Evolutionary conservation across 2,329 filamentous ascomycete species (phyloP), one percentile per base, ranked within the genome.

Genomic region (Leptodontidium sp.): DNA sequence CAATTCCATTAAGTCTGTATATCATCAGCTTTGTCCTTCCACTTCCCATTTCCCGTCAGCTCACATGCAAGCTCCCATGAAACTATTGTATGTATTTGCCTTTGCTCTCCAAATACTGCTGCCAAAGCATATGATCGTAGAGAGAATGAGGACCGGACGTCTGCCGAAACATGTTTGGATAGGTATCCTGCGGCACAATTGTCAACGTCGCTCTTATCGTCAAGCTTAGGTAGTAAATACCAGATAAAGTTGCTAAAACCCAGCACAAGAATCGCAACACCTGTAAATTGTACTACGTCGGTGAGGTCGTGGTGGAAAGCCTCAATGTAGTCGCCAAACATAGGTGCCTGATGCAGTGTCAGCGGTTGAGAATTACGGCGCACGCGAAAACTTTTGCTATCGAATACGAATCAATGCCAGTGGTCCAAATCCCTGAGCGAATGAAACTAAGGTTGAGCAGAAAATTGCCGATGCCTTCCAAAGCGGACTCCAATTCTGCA

Each of bases 11-110:
- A 6, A 90, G 80, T 17, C 74, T 75, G 47, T 38, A 32, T 45
- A 43, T 70, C 26, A 69, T 50, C 29, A 43, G 35, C 24, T 35
- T 4, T 14, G 2, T n/a, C n/a, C 12, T 43, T 7, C 38, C 38
- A 43, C 14, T 7, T 7, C 7, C 38, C 14, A 43, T 43, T 43
- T 43, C 6, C 38, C 17, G n/a, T 12, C 15, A n/a, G 65, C 75
- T 66, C 64, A 77, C 71, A 88, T 81, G 66, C 81, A 88, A 61
- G 85, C 88, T 4, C 87, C 89, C 87, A 91, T 89, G 75, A 90
- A 91, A 59, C 85, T 87, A 62, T 81, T 80, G 74, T 91, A 91
- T 0, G 82, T 83, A n/a, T 80, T 84, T 7, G 89, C 87, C 61
- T 80, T 80, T 0, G 88, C 88, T 70, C 87, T 83, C 84, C 83